A percentile compares a stretch with the other conserved stretches of the same genome.
Evolutionary conservation across 2,329 filamentous ascomycete species (phyloP).

Genomic region (Talaromyces sp.): DNA sequence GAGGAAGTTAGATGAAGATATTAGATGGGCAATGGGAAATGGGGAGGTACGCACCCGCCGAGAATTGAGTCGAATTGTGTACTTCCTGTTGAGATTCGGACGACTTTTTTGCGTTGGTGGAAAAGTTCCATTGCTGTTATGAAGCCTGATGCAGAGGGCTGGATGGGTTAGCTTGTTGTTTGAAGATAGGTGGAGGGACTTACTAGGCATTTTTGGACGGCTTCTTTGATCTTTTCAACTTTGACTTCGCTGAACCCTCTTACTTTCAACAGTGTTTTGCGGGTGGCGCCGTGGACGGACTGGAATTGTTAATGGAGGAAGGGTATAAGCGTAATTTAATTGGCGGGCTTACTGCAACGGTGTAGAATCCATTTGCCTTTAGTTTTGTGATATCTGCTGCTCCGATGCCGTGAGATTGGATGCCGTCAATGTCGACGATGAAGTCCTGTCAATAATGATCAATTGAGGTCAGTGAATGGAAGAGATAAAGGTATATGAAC

Average conservation of each 20-base stretch:
- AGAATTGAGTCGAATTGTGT: constrained; percentile 68
- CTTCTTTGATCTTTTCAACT: constrained; percentile 72
- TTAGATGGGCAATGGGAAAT: neutral
- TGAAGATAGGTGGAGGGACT: constrained; percentile 10
- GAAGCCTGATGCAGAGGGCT: constrained; percentile 64
- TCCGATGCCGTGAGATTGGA: constrained; percentile 68
- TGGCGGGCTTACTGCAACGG: constrained; percentile 57
- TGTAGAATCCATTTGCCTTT: constrained; percentile 65
- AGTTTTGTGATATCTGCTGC: constrained; percentile 68
- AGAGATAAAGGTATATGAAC: constrained; percentile 30
- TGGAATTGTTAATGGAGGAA: constrained; percentile 29
- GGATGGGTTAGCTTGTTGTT: neutral
- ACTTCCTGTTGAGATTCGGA: constrained; percentile 70
- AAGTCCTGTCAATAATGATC: too few relatives aligned
- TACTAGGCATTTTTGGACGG: constrained; percentile 63
- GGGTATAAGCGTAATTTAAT: too few relatives aligned
- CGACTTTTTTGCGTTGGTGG: constrained; percentile 64
- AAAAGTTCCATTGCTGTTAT: constrained; percentile 68
- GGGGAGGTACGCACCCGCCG: constrained; percentile 55
- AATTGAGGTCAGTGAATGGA: neutral
- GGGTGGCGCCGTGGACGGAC: constrained; percentile 63
- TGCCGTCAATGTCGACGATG: constrained; percentile 68
- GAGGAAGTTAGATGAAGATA: neutral
- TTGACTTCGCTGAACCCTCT: constrained; percentile 72
- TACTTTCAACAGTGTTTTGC: constrained; percentile 65